A percentile compares a stretch with the other conserved stretches of the same genome.
These are phyloP conservation scores for Neckera pumila DNA, from an alignment of 225 moss, liverwort and hornwort species.

Conservation along the genomic window DNA sequence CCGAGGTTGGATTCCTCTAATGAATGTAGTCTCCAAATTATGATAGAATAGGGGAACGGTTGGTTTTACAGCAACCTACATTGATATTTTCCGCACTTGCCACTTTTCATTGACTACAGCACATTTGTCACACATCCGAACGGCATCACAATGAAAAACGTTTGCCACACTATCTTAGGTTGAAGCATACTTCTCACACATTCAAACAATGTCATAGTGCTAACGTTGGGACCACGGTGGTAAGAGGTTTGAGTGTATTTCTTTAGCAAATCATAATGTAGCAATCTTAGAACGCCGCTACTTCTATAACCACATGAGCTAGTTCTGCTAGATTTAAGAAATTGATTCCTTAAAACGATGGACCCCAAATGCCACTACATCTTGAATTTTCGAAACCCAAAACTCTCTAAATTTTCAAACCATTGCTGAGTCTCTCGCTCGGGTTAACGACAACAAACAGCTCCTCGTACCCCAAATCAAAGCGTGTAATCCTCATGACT, in stretches of 20 bases:
- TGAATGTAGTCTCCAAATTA: background rate
- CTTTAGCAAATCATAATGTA: background rate
- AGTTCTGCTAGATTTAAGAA: background rate
- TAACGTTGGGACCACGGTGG: background rate
- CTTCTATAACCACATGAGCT: background rate
- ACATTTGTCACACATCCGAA: background rate
- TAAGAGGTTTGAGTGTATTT: background rate
- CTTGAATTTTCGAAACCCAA: background rate
- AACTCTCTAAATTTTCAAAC: background rate
- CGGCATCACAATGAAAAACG: background rate
- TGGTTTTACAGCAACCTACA: background rate
- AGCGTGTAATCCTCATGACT: background rate
- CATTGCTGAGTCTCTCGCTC: background rate
- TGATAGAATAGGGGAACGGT: background rate
- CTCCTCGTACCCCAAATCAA: constrained; percentile 8
- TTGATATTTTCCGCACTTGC: background rate
- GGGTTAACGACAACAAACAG: background rate
- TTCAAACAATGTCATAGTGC: background rate
- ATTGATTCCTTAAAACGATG: background rate
- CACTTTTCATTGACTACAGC: background rate
- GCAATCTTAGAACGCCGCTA: background rate
- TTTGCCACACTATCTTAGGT: background rate
- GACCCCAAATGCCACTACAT: background rate
- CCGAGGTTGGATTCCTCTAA: background rate
- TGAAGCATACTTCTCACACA: background rate